Base-by-base conservation (phyloP, 2,329 filamentous ascomycete genomes). In the Fusarium decemcellulare region DNA sequence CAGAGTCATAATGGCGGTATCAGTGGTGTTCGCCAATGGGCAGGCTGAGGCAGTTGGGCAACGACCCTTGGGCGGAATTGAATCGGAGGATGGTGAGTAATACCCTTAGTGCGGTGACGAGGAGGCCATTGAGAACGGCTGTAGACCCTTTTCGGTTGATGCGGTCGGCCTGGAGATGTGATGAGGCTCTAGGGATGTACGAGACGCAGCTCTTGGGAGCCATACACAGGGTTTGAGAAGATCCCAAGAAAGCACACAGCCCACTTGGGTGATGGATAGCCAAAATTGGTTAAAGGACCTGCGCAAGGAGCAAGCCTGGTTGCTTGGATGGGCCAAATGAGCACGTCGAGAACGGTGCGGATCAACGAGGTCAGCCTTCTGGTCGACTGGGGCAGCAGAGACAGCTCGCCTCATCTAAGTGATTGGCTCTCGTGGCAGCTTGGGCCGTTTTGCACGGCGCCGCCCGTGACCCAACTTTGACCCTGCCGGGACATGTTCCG, bases 1-100 rank as follows among this genome's bases (percentile, higher is more conserved):
- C 55, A 63, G 72, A 72, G 72, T 74, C 72, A 74, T 74, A 74
- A 71, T 63, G 63, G 72, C 72, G 72, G 72, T 72, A 63, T 72
- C 56, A 55, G 56, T 61, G 46, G 32, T 61, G 37, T 44, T 72
- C 71, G 50, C 72, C 72, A 74, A 74, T 74, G 58, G 64, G 57
- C 52, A 61, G 62, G 61, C 53, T 66, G 47, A 70, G 43, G 60
- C 44, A 70, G 65, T 72, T 72, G 65, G 67, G 67, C 60, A 70
- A 68, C 53, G 56, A 60, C 44, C 32, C 36, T 66, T 66, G 53
- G 59, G 68, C 60, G 54, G 56, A 64, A 60, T 72, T 70, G 54
- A 67, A 54, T 52, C 59, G 63, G 61, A 48, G 63, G 51, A 69
- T 52, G 60, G 60, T 65, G 62, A 72, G 71, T 55, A 67, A 70